These are phyloP conservation scores for Carallia pectinifolia DNA, from an alignment of 345 rosid genomes.

Conservation along the genomic window DNA sequence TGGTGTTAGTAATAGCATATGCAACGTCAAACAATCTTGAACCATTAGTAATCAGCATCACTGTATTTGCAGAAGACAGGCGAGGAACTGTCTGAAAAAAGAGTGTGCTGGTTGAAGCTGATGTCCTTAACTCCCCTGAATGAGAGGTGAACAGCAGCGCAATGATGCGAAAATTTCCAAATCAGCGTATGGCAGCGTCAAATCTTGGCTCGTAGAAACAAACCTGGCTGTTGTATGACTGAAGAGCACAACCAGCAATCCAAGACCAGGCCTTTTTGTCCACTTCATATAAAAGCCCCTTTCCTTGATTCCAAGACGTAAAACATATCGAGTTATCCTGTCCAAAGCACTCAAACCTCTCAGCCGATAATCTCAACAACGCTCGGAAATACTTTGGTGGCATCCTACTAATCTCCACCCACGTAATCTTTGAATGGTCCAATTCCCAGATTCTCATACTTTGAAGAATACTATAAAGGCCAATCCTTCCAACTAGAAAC, in stretches of 20 bases:
- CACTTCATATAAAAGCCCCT: slow-evolving; percentile 83
- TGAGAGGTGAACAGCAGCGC: neutral
- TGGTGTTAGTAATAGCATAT: neutral
- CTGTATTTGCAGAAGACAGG: neutral
- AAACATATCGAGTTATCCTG: slow-evolving; percentile 94
- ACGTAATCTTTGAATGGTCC: slow-evolving; percentile 68
- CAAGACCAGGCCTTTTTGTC: slow-evolving; percentile 94
- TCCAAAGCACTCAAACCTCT: slow-evolving; percentile 95
- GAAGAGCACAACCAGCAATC: slow-evolving; percentile 94
- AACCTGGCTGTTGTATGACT: slow-evolving; percentile 92
- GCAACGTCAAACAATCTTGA: slow-evolving; percentile 4
- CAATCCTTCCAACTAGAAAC: slow-evolving; percentile 92
- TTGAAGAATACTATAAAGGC: slow-evolving; percentile 88
- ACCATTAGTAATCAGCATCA: slow-evolving; percentile 11
- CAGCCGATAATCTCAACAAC: slow-evolving; percentile 86
- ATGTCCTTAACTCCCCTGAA: slow-evolving; percentile 11
- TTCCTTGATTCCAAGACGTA: slow-evolving; percentile 98
- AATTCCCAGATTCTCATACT: slow-evolving; percentile 98
- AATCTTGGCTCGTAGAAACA: slow-evolving; percentile 98
- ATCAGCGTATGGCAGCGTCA: slow-evolving; percentile 60
- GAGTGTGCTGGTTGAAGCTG: slow-evolving; percentile 9
- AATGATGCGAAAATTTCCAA: slow-evolving; percentile 1
- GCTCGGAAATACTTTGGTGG: slow-evolving; percentile 86
- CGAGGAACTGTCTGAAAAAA: neutral
- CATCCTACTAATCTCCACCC: slow-evolving; percentile 97